These are phyloP conservation scores for Roridomyces roridus DNA, from an alignment of 768 basidiomycete species.

Conservation along the genomic window DNA sequence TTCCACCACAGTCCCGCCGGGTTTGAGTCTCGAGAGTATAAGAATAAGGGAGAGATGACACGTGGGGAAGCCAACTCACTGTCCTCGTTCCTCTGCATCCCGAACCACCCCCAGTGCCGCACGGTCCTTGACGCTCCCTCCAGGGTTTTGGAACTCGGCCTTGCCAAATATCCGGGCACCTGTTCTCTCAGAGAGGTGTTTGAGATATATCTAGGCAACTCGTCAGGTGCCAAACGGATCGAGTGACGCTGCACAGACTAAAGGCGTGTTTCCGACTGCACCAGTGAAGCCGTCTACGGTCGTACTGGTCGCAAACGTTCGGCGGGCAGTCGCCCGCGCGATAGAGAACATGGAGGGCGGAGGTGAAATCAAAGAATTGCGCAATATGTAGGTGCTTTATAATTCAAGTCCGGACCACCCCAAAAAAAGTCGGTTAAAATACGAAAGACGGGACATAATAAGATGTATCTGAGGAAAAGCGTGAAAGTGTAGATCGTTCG, in stretches of 20 bases:
- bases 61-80: conserved; percentile 50
- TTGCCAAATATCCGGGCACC: conserved; percentile 92
- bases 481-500: conserved; percentile 22
- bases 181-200: conserved; percentile 79
- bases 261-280: conserved; percentile 91
- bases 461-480: conserved; percentile 9
- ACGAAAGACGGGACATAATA: conserved; percentile 21
- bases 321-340: conserved; percentile 34
- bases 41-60: background rate
- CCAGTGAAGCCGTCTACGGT: conserved; percentile 78
- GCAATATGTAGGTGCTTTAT: background rate
- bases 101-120: conserved; percentile 89
- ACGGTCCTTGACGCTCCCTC: conserved; percentile 97
- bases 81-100: conserved; percentile 86
- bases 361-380: conserved; percentile 14
- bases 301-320: conserved; percentile 44
- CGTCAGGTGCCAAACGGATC: conserved; percentile 7
- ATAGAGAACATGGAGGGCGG: conserved; percentile 40
- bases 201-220: conserved; percentile 74
- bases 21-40: conserved; percentile 61
- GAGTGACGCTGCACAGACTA: conserved; percentile 56
- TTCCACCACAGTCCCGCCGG: conserved; percentile 97
- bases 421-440: conserved; percentile 16
- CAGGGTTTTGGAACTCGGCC: conserved; percentile 98
- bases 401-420: conserved; percentile 8